These are phyloP conservation scores for Kwoniella pini DNA, from an alignment of 768 basidiomycete species.

Conservation along the genomic window DNA sequence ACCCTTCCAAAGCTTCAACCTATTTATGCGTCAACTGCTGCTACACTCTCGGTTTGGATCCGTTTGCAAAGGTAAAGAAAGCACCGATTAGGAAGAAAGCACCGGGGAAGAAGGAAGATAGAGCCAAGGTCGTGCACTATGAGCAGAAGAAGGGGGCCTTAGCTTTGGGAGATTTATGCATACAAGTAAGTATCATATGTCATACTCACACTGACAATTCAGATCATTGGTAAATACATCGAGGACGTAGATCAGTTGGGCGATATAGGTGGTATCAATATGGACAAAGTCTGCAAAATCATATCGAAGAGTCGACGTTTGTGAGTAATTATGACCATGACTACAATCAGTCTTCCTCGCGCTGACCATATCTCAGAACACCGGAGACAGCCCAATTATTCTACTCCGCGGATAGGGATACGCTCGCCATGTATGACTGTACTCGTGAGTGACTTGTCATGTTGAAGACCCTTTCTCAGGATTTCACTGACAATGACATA, in stretches of 20 bases:
- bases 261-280: constrained; percentile 79
- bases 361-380: constrained; percentile 60
- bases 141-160: constrained; percentile 65
- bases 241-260: constrained; percentile 74
- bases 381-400: constrained; percentile 79
- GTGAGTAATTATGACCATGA: constrained; percentile 59
- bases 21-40: constrained; percentile 84
- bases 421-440: constrained; percentile 78
- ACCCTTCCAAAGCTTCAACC: constrained; percentile 70
- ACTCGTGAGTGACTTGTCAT: constrained; percentile 67
- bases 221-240: constrained; percentile 83
- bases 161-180: constrained; percentile 74
- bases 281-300: constrained; percentile 79
- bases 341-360: constrained; percentile 2
- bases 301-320: constrained; percentile 76
- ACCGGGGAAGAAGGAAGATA: constrained; percentile 64
- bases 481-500: too few relatives aligned
- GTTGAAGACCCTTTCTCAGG: too few relatives aligned
- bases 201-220: constrained; percentile 8
- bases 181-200: constrained; percentile 61
- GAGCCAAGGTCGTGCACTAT: constrained; percentile 67
- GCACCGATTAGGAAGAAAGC: constrained; percentile 31
- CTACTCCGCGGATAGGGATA: constrained; percentile 70
- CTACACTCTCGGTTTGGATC: constrained; percentile 73
- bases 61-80: constrained; percentile 71